phyloP scores from a whole-genome alignment of 371 early-diverging fungal species.

The Zychaea mexicana region DNA sequence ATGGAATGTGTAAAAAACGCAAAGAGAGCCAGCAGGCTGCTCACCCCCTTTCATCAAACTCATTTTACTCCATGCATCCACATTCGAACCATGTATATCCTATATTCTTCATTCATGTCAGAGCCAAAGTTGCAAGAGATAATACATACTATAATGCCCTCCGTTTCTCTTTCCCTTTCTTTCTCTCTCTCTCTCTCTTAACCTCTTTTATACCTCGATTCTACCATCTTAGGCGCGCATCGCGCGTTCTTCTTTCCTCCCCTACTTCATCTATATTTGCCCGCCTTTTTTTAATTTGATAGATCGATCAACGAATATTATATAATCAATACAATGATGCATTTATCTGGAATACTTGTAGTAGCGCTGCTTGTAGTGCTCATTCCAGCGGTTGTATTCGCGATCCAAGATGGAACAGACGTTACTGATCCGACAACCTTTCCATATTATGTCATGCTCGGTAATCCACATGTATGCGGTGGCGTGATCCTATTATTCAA shows the following conservation, averaged over 20 bases:
- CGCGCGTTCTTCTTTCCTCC: not conserved
- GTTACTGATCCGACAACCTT: conserved; percentile 28
- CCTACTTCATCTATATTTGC: not conserved
- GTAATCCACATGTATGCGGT: conserved; percentile 54
- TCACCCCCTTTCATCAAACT: not conserved
- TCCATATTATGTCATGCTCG: conserved; percentile 49
- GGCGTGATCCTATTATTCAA: conserved; percentile 42
- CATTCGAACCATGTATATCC: no score
- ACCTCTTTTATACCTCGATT: no score
- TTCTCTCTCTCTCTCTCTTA: no score
- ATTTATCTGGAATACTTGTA: not conserved
- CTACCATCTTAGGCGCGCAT: no score
- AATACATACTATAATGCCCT: not conserved
- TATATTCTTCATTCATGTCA: no score
- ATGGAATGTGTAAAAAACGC: not conserved
- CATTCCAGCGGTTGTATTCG: not conserved
- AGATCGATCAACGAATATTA: not conserved
- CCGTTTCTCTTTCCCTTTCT: conserved; percentile 3
- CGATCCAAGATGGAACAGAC: conserved; percentile 33
- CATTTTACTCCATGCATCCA: not conserved
- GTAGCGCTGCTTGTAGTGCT: not conserved
- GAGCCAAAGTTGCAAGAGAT: no score
- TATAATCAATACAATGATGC: not conserved
- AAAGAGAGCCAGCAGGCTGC: not conserved
- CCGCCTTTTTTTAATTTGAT: not conserved